phyloP scores from a whole-genome alignment of 2,329 filamentous ascomycete genomes.

The Colletotrichum musae region DNA sequence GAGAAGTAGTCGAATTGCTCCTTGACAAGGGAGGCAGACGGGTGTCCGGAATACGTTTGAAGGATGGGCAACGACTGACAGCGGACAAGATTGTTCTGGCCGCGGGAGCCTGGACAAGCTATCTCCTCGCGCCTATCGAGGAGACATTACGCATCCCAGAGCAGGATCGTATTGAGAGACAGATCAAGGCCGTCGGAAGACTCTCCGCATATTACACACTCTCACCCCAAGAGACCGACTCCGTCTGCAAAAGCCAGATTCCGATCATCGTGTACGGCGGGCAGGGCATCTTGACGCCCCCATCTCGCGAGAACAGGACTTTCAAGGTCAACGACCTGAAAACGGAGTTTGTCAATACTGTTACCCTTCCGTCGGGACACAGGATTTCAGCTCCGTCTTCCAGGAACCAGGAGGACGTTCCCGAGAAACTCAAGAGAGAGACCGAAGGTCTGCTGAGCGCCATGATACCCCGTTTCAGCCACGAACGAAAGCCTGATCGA shows the following conservation, averaged over 20 bases:
- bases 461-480: slow-evolving; percentile 8
- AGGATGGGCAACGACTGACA: background rate
- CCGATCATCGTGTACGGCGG: slow-evolving; percentile 17
- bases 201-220: slow-evolving; percentile 24
- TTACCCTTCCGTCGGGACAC: slow-evolving; percentile 1
- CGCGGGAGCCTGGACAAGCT: slow-evolving; percentile 66
- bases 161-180: slow-evolving; percentile 20
- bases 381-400: slow-evolving; percentile 7
- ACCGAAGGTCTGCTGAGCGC: background rate
- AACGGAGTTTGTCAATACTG: slow-evolving; percentile 28
- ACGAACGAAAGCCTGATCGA: background rate
- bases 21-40: background rate
- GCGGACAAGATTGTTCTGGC: slow-evolving; percentile 68
- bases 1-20: slow-evolving; percentile 5
- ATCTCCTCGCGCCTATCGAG: slow-evolving; percentile 59
- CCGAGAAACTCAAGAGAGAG: slow-evolving; percentile 10
- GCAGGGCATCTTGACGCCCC: slow-evolving; percentile 17
- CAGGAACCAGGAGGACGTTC: slow-evolving; percentile 1
- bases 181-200: slow-evolving; percentile 29
- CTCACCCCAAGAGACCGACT: slow-evolving; percentile 1
- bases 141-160: background rate
- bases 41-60: slow-evolving; percentile 1
- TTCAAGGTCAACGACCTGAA: slow-evolving; percentile 29
- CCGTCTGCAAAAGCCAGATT: slow-evolving; percentile 6
- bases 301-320: slow-evolving; percentile 18